Evolutionary conservation across 495 filamentous ascomycete species (phyloP).

Genomic region (Podospora conica): DNA sequence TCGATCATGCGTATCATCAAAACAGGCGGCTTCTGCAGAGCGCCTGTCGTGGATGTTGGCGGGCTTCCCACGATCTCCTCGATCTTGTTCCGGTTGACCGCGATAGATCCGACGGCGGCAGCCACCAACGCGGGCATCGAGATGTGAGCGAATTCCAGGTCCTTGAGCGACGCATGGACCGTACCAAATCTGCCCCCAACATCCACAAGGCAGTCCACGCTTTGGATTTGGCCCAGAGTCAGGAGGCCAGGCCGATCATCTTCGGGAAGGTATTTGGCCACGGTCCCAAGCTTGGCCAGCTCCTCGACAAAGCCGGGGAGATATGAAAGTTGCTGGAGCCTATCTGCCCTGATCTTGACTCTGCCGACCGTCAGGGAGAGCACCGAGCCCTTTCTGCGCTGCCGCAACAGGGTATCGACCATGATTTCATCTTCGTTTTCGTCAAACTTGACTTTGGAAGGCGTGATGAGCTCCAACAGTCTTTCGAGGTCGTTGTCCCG

Average conservation of each 20-base stretch:
- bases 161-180: conserved; percentile 48
- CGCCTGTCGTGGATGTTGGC: conserved; percentile 5
- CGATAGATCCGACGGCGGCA: conserved; percentile 56
- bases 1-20: conserved; percentile 72
- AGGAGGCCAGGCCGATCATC: conserved; percentile 90
- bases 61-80: conserved; percentile 59
- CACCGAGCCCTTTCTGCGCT: conserved; percentile 83
- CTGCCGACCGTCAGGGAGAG: conserved; percentile 62
- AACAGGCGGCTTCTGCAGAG: conserved; percentile 44
- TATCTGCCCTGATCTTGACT: conserved; percentile 51
- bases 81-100: conserved; percentile 53
- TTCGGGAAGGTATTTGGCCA: conserved; percentile 91
- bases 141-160: conserved; percentile 75
- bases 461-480: conserved; percentile 79
- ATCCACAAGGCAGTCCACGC: conserved; percentile 52
- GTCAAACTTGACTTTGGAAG: conserved; percentile 87
- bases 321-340: conserved; percentile 53
- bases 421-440: conserved; percentile 85
- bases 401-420: conserved; percentile 83
- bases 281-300: conserved; percentile 70
- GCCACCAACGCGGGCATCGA: conserved; percentile 76
- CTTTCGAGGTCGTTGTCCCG: conserved; percentile 74
- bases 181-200: conserved; percentile 60
- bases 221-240: conserved; percentile 60
- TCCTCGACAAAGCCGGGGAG: conserved; percentile 71